Base-by-base conservation (phyloP, 192 early-diverging fungal species). In the Backusella macrospora region DNA sequence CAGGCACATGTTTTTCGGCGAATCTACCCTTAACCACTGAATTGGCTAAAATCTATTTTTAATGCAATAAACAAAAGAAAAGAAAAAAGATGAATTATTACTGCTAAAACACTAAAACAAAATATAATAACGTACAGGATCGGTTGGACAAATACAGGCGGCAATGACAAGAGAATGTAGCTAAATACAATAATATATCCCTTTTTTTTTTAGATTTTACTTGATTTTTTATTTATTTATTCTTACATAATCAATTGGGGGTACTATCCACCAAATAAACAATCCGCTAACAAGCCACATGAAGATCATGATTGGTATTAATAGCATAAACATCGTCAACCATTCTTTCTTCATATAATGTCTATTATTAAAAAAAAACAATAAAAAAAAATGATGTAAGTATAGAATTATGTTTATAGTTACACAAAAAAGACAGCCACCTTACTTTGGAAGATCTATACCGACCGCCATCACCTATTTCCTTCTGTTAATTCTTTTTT, bases 11-110 rank as follows among this genome's bases (percentile, higher is more conserved):
- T 42, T 90, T 88, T 73, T 97, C 96, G 21, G 97, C 96, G 83
- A 96, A 98, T 44, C 89, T 83, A 14, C 97, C 97, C 76, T 95
- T 95, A 18, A 98, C 93, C 4, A 98, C 94, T 2, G 95, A 93
- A 84, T 96, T 97, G 39, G 95, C 92, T 49, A 98, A 82, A 52
- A 91, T 80, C 84, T 84, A 73, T 3, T 47, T 44, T 34, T 16
- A 34, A 45, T 49, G 26, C 4, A 75, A 75, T 48, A 71, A 39
- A 23, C 13, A 39, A 64, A 39, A 39, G 37, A 52, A 43, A 23
- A 15, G 39, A 73, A 21, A 7, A 12, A 26, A 34, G 16, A 49
- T 49, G 16, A 18, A 55, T 21, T 10, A 0, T 21, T 13, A 55
- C 3, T 21, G 49, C 3, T 21, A 23, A 21, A 38, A n/a, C n/a